Conservation (phyloP, 306 rosid genomes). For the Inga leiocalycina region DNA sequence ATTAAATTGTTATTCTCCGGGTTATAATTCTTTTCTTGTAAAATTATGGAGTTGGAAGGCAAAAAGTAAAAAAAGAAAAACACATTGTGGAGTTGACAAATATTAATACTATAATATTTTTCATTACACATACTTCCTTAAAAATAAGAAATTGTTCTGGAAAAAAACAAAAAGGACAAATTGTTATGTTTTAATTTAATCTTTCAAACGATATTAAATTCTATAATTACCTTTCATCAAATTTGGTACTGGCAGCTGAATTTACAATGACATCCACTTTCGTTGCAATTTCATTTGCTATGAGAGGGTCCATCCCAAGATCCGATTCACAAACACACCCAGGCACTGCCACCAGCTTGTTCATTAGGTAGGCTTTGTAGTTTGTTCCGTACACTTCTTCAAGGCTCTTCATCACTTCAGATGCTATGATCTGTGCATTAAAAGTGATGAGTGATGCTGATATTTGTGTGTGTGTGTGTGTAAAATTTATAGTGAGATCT, state of each 20-base stretch:
- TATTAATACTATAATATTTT: too few relatives aligned
- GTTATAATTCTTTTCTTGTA: too few relatives aligned
- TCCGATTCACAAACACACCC: neutral
- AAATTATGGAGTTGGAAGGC: too few relatives aligned
- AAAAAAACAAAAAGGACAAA: too few relatives aligned
- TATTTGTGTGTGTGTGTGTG: too few relatives aligned
- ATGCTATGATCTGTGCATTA: neutral
- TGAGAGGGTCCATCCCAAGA: neutral
- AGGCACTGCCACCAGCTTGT: neutral
- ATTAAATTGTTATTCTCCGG: too few relatives aligned
- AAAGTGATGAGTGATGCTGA: neutral
- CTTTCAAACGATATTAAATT: neutral
- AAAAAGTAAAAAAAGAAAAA: too few relatives aligned
- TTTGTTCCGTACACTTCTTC: neutral
- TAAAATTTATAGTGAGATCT: too few relatives aligned
- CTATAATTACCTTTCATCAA: neutral
- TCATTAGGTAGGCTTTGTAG: neutral
- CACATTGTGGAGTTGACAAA: too few relatives aligned
- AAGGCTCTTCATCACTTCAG: neutral
- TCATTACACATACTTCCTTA: too few relatives aligned
- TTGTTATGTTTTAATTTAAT: too few relatives aligned
- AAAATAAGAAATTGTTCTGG: too few relatives aligned
- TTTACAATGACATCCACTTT: neutral
- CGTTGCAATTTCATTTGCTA: neutral
- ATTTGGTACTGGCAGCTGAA: neutral